Percentiles rank a stretch among this genome's conserved stretches.
Conservation (phyloP, 345 rosid genomes). For the Cochlearia excelsa region DNA sequence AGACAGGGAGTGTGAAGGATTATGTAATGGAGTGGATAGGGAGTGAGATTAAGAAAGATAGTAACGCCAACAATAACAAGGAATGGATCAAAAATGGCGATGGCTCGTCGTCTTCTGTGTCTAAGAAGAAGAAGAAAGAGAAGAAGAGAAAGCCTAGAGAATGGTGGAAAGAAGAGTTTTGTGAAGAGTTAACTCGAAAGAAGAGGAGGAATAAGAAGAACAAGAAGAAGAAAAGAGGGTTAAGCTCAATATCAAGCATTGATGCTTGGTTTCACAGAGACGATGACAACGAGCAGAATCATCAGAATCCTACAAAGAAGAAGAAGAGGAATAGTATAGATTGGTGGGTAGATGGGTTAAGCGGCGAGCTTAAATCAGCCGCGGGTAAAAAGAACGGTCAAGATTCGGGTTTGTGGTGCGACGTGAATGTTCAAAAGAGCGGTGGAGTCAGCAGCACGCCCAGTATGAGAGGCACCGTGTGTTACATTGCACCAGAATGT, state of each 20-base stretch:
- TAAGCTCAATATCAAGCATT: slow-evolving; percentile 41
- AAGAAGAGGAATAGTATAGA: slow-evolving; percentile 63
- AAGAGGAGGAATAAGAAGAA: slow-evolving; percentile 50
- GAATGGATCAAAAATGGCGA: slow-evolving; percentile 30
- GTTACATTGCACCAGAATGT: slow-evolving; percentile 78
- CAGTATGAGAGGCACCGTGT: slow-evolving; percentile 84
- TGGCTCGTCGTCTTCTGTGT: slow-evolving; percentile 32
- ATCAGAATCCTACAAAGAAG: slow-evolving; percentile 33
- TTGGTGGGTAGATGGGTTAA: slow-evolving; percentile 71
- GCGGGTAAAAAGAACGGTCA: slow-evolving; percentile 48
- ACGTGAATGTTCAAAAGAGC: slow-evolving; percentile 65
- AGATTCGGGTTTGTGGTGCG: slow-evolving; percentile 50
- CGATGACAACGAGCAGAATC: slow-evolving; percentile 36
- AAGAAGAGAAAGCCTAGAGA: slow-evolving; percentile 67
- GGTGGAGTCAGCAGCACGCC: slow-evolving; percentile 80
- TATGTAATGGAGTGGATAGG: slow-evolving; percentile 87
- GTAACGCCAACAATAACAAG: slow-evolving; percentile 26
- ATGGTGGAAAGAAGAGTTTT: slow-evolving; percentile 89
- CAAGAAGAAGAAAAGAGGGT: slow-evolving; percentile 44
- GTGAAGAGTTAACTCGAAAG: slow-evolving; percentile 55
- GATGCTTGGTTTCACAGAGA: slow-evolving; percentile 73
- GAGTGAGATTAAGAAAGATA: slow-evolving; percentile 67
- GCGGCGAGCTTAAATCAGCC: slow-evolving; percentile 50
- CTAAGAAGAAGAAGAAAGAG: slow-evolving; percentile 45
- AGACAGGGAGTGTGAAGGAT: slow-evolving; percentile 69